Percentiles rank a stretch among this genome's conserved stretches.
These are phyloP conservation scores for Prunus davidiana DNA, from an alignment of 306 rosid species.

Conservation along the genomic window DNA sequence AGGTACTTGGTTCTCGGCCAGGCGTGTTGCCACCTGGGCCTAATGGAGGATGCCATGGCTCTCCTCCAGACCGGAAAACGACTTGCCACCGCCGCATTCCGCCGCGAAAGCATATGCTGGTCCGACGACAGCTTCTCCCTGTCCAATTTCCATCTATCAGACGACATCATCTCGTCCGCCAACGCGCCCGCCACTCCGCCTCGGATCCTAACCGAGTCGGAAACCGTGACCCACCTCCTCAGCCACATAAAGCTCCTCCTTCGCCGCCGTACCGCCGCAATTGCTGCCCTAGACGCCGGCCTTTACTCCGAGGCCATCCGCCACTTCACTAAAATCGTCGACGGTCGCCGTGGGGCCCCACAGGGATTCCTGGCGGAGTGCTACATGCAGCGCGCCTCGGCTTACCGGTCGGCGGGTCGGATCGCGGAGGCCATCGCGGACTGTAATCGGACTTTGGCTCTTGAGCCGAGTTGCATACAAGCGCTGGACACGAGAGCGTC, in stretches of 20 bases:
- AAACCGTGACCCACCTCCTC: constrained; percentile 59
- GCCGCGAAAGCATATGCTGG: constrained; percentile 85
- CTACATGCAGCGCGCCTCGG: constrained; percentile 71
- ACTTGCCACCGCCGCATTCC: constrained; percentile 82
- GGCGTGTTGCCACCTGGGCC: constrained; percentile 90
- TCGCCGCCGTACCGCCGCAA: constrained; percentile 79
- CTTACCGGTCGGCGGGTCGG: constrained; percentile 63
- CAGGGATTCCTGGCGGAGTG: constrained; percentile 92
- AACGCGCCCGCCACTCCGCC: constrained; percentile 52
- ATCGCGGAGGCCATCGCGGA: constrained; percentile 88
- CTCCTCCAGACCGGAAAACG: constrained; percentile 95
- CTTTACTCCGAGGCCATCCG: constrained; percentile 87
- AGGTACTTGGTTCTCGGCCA: constrained; percentile 86
- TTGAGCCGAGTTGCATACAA: constrained; percentile 73
- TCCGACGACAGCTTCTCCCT: constrained; percentile 80
- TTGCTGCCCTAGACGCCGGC: constrained; percentile 85
- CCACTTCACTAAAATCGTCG: constrained; percentile 80
- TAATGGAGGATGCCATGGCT: constrained; percentile 96
- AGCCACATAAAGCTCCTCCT: constrained; percentile 77
- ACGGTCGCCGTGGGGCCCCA: constrained; percentile 90
- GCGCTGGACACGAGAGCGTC: constrained; percentile 88
- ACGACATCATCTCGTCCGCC: constrained; percentile 25
- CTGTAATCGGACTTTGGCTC: constrained; percentile 78
- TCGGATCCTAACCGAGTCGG: constrained; percentile 44
- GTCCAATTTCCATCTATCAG: constrained; percentile 32